Evolutionary conservation across 2,329 filamentous ascomycete species (phyloP).

Genomic region (Neurospora sp.): DNA sequence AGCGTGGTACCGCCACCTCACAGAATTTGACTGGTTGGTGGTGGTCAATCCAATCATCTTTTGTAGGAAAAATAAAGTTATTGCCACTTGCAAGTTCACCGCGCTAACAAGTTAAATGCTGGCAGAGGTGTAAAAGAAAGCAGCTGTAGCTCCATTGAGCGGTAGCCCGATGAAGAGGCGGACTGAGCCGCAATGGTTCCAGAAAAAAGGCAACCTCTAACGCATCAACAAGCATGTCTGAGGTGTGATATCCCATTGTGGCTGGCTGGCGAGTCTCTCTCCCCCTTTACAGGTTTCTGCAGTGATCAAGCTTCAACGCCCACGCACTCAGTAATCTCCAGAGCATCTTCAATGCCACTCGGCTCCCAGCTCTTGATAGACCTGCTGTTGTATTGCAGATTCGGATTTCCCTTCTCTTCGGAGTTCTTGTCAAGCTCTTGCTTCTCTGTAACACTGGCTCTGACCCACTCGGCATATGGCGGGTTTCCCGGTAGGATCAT

Average conservation of each 20-base stretch:
- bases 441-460: slow-evolving; percentile 55
- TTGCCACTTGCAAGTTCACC: no score
- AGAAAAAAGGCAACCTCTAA: not conserved
- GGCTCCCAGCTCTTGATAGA: slow-evolving; percentile 58
- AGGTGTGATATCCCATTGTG: not conserved
- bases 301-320: slow-evolving; percentile 20
- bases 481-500: slow-evolving; percentile 63
- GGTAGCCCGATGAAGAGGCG: not conserved
- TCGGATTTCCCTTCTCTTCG: slow-evolving; percentile 44
- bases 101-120: no score
- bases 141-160: not conserved
- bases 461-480: slow-evolving; percentile 60
- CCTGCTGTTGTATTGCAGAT: slow-evolving; percentile 54
- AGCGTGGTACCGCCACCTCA: no score
- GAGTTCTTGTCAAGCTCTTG: slow-evolving; percentile 27
- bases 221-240: not conserved
- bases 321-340: slow-evolving; percentile 55
- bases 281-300: not conserved
- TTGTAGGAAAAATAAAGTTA: no score
- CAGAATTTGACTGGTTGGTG: no score
- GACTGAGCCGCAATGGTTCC: no score
- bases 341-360: slow-evolving; percentile 53
- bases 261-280: not conserved
- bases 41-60: no score
- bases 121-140: no score